These are phyloP conservation scores for Dactylellina sp. DNA, from an alignment of 2,329 filamentous ascomycete species.

Conservation along the genomic window DNA sequence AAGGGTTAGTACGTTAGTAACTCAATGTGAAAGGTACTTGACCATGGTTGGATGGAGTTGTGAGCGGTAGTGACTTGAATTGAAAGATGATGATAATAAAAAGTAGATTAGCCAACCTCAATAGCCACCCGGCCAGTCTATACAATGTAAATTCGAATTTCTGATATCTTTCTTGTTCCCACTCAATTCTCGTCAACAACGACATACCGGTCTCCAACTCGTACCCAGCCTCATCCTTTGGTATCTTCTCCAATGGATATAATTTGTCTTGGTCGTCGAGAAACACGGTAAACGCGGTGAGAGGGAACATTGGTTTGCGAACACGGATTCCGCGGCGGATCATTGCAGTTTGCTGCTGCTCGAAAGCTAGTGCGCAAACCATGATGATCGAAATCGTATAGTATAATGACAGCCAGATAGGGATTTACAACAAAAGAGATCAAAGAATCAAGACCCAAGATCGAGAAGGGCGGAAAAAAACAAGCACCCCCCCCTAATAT, in stretches of 20 bases:
- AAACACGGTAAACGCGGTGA: constrained; percentile 32
- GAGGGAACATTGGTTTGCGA: constrained; percentile 24
- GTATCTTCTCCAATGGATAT: constrained; percentile 41
- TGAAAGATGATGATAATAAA: no score
- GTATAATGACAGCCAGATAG: no score
- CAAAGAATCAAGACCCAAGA: no score
- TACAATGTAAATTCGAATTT: constrained; percentile 49
- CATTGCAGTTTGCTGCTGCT: constrained; percentile 35
- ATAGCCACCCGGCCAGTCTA: constrained; percentile 45
- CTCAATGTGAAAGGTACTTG: no score
- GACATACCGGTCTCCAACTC: constrained; percentile 24
- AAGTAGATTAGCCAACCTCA: constrained; percentile 44
- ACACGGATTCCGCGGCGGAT: constrained; percentile 28
- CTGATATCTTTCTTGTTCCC: constrained; percentile 29
- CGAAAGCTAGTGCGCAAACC: constrained; percentile 43
- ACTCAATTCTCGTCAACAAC: constrained; percentile 10
- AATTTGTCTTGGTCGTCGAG: constrained; percentile 39
- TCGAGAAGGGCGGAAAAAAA: no score
- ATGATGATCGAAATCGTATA: not conserved
- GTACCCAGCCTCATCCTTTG: constrained; percentile 34
- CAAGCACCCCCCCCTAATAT: no score
- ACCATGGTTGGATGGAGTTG: no score
- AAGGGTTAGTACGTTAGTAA: not conserved
- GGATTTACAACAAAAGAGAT: no score
- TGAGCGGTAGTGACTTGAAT: no score